Evolutionary conservation across 257 asterid genomes (phyloP), one percentile per base, ranked within the genome.

Genomic region (Lavandula angustifolia): DNA sequence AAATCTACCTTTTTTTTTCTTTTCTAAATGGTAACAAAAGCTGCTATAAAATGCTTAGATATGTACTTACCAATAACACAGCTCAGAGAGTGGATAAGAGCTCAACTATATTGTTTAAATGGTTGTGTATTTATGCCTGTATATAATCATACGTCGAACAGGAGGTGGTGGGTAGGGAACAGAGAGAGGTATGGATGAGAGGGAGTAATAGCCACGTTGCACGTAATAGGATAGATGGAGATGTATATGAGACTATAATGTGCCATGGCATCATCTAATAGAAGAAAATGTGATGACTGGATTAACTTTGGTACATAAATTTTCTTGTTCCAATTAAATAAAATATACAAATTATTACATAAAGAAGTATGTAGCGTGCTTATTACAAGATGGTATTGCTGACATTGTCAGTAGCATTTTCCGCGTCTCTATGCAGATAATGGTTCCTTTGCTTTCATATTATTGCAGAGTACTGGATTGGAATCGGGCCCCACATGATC

Each of bases 1-100:
- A 29, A 59, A 32, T 1, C 27, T 22, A 0, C 2, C 27, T 22
- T 22, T 22, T 22, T 22, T 22, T 22, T 0, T 22, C 2, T 22
- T 22, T 22, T 22, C 27, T 22, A 22, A 22, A 22, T 22, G 27
- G 27, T 40, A 0, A 31, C 0, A 5, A 6, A 12, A 44, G 37
- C 7, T 46, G 56, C 46, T n/a, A 4, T 3, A 4, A 51, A 50
- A 51, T 37, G 34, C 54, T 41, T 3, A 37, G 22, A 9, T 7
- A 12, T 27, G 54, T 1, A n/a, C 67, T 5, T 63, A 74, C 71
- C 72, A 40, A 63, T 46, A 64, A 32, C 10, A n/a, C 61, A 58
- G 53, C 73, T 70, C 57, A 34, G 9, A 31, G 22, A 10, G 66
- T 38, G 46, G 58, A 32, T 3, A 41, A 10, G 79, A 42, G 62